Evolutionary conservation across 208 protist genomes (phyloP).

Genomic region (Trypanosoma mega): DNA sequence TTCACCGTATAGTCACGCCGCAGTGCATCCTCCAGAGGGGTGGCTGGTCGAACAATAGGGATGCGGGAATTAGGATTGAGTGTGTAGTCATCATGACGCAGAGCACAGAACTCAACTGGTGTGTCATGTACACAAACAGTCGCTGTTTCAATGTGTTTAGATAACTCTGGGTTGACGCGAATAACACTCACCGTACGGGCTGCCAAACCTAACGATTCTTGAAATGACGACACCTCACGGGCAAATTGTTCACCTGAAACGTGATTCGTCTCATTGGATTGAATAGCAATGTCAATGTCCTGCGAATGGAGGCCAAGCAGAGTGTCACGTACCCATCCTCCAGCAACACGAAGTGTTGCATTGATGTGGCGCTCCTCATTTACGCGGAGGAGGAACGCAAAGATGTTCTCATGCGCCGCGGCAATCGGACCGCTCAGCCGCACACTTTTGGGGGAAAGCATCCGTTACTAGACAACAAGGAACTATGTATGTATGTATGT

Average conservation of each 20-base stretch:
- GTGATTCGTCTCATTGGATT: constrained; percentile 40
- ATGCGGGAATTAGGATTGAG: constrained; percentile 81
- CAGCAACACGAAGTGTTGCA: constrained; percentile 87
- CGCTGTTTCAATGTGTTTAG: constrained; percentile 98
- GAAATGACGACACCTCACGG: constrained; percentile 68
- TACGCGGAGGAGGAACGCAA: constrained; percentile 77
- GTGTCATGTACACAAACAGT: constrained; percentile 88
- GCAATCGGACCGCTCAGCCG: constrained; percentile 48
- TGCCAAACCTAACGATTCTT: constrained; percentile 39
- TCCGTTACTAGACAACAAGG: constrained; percentile 6
- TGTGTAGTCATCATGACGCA: constrained; percentile 94
- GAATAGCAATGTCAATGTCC: constrained; percentile 99
- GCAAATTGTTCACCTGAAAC: constrained; percentile 93
- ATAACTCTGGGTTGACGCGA: constrained; percentile 95
- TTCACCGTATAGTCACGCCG: constrained; percentile 99
- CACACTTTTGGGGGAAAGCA: constrained; percentile 38
- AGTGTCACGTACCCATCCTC: constrained; percentile 98
- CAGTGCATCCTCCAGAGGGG: constrained; percentile 92
- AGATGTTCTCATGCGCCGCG: constrained; percentile 72
- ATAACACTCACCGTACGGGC: constrained; percentile 92
- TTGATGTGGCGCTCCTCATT: constrained; percentile 55
- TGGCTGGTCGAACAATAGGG: constrained; percentile 80
- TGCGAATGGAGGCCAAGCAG: constrained; percentile 88
- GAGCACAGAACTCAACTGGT: constrained; percentile 96
- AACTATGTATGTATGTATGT: constrained; percentile 8